phyloP scores from a whole-genome alignment of 2,329 filamentous ascomycete species.

The Phyllosticta citribraziliensis region DNA sequence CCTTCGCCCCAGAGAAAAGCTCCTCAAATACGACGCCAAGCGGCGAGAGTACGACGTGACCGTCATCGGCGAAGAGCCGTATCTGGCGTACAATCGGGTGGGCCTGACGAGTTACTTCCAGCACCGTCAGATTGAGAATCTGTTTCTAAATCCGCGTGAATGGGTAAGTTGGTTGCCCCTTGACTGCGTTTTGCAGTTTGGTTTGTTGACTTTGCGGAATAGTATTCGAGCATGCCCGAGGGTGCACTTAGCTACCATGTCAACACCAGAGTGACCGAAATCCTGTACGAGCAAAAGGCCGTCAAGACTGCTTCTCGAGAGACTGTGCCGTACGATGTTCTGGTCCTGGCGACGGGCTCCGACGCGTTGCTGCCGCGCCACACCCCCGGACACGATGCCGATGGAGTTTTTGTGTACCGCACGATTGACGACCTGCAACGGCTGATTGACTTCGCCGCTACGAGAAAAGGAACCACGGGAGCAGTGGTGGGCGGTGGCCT shows the following conservation, averaged over 20 bases:
- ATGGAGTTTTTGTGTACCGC: conserved; percentile 81
- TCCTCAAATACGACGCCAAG: conserved; percentile 73
- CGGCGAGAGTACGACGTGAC: conserved; percentile 67
- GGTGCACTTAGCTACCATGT: conserved; percentile 64
- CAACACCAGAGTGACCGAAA: conserved; percentile 62
- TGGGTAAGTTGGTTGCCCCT: conserved; percentile 49
- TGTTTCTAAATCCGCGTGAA: conserved; percentile 78
- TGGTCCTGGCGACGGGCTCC: conserved; percentile 79
- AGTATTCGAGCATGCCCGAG: conserved; percentile 59
- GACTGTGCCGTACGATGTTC: conserved; percentile 63
- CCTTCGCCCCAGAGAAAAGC: conserved; percentile 57
- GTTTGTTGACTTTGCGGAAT: conserved; percentile 6
- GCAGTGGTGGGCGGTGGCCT: conserved; percentile 77
- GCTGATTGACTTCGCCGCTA: conserved; percentile 63
- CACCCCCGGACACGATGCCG: conserved; percentile 68
- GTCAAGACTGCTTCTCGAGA: conserved; percentile 63
- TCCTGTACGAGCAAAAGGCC: conserved; percentile 53
- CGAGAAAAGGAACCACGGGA: conserved; percentile 57
- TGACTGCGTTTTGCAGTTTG: background rate
- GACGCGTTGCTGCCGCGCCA: conserved; percentile 65
- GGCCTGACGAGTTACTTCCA: conserved; percentile 84
- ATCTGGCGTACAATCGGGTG: conserved; percentile 85
- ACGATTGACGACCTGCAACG: conserved; percentile 72
- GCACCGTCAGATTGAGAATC: conserved; percentile 70
- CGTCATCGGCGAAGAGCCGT: conserved; percentile 78